Base-by-base conservation (phyloP, 768 basidiomycete species). In the Termitomyces bulborhizus region DNA sequence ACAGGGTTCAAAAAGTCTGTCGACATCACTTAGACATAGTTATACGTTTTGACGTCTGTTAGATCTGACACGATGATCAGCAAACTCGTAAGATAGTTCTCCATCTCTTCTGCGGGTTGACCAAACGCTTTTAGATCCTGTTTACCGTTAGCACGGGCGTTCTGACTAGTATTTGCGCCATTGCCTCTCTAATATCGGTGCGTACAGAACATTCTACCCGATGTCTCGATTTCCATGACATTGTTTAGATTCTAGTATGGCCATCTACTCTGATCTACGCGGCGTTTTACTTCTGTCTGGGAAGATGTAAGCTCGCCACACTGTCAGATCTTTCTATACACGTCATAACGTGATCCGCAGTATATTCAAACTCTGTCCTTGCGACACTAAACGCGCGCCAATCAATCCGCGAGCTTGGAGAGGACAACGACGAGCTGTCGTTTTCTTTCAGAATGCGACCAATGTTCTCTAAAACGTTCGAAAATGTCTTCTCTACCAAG, bases 211-310 rank as follows among this genome's bases (percentile, higher is more conserved):
- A 36, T 24, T 27, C n/a, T 39, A 26, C 11, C 34, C 31, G 18
- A 39, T 21, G 16, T 51, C 43, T 21, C 15, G 16, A 43, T 46
- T 39, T 57, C 39, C 16, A 54, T 56, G 26, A 46, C 36, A 3
- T 18, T 16, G 18, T 57, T 21, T 51, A 81, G 78, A 80, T 80
- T 56, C 61, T 80, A 8, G 65, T 73, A 3, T 76, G 75, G 67
- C 76, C 75, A 12, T 63, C 75, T 37, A 79, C 79, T 3, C 69
- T 83, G 55, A 77, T 82, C 46, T 83, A 83, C 63, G 80, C 81
- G 34, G 75, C 76, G 43, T 83, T 83, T 66, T 83, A 79, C 66
- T 81, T 83, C 69, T 73, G 74, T 53, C 68, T 81, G 31, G 79
- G 80, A 58, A 74, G 79, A 59, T 63, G 80, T 79, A 61, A 57